These are phyloP conservation scores for Chenopodium formosanum DNA, from an alignment of 148 eudicot genomes.

Conservation along the genomic window DNA sequence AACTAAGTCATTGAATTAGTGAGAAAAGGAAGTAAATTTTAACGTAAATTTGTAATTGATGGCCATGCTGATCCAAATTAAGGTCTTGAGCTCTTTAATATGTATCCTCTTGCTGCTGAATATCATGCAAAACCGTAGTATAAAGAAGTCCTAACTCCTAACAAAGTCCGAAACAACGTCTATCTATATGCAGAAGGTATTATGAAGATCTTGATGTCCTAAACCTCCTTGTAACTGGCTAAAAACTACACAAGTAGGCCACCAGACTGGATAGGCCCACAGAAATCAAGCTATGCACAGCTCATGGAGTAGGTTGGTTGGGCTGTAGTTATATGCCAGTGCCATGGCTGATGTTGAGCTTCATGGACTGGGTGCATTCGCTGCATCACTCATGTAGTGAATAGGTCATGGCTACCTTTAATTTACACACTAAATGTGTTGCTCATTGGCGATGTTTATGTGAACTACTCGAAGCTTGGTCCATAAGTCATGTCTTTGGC, in stretches of 20 bases:
- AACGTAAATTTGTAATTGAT: too few relatives aligned
- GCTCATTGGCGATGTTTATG: background rate
- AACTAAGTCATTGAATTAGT: background rate
- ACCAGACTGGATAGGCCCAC: background rate
- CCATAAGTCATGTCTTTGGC: too few relatives aligned
- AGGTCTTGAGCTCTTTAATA: background rate
- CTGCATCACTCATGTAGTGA: background rate
- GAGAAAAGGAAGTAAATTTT: background rate
- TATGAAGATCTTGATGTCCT: background rate
- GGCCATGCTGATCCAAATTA: background rate
- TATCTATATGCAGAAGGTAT: background rate
- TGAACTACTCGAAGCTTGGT: background rate
- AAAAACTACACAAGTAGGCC: background rate
- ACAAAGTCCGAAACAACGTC: background rate
- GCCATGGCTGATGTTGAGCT: background rate
- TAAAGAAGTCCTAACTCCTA: too few relatives aligned
- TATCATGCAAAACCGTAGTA: too few relatives aligned
- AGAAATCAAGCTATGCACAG: background rate
- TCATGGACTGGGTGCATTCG: background rate
- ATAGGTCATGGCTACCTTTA: background rate
- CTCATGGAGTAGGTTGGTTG: background rate
- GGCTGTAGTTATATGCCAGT: background rate
- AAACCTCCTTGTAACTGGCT: background rate
- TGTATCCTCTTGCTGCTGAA: too few relatives aligned
- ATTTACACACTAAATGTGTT: background rate